phyloP scores from a whole-genome alignment of 2,329 filamentous ascomycete genomes.

The Fusarium pseudograminearum region DNA sequence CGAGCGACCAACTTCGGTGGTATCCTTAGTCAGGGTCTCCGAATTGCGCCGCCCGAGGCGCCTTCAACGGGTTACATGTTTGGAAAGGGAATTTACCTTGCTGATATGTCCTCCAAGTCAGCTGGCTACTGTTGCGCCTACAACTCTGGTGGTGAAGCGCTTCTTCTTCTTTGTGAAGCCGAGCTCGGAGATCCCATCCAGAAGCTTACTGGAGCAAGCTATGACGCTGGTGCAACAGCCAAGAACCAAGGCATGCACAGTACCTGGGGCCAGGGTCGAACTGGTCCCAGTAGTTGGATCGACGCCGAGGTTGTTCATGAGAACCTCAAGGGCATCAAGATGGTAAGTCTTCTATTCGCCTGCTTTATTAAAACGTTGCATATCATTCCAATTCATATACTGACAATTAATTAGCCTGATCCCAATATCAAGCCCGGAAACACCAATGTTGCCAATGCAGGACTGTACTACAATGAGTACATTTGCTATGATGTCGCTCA shows the following conservation, averaged over 20 bases:
- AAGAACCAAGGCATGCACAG: slow-evolving; percentile 70
- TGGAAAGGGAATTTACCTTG: slow-evolving; percentile 89
- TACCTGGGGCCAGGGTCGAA: slow-evolving; percentile 77
- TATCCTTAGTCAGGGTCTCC: slow-evolving; percentile 86
- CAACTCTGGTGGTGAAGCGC: slow-evolving; percentile 74
- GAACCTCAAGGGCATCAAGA: slow-evolving; percentile 74
- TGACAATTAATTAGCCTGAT: slow-evolving; percentile 60
- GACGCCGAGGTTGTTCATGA: slow-evolving; percentile 76
- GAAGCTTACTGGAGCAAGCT: slow-evolving; percentile 68
- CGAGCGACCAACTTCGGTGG: slow-evolving; percentile 87
- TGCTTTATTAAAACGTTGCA: not conserved
- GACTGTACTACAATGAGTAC: slow-evolving; percentile 78
- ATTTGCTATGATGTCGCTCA: slow-evolving; percentile 78
- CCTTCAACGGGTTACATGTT: slow-evolving; percentile 85
- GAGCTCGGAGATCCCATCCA: slow-evolving; percentile 79
- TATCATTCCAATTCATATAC: not conserved
- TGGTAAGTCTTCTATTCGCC: slow-evolving; percentile 63
- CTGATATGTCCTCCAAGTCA: slow-evolving; percentile 86
- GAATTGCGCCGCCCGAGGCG: slow-evolving; percentile 89
- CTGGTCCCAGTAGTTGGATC: slow-evolving; percentile 77
- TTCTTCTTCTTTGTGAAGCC: slow-evolving; percentile 86
- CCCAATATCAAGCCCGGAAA: slow-evolving; percentile 57
- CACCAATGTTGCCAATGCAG: slow-evolving; percentile 60
- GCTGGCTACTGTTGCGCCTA: slow-evolving; percentile 78
- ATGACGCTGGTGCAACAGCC: slow-evolving; percentile 72